Base-by-base conservation (phyloP, 345 rosid genomes). In the Citrus sp. region DNA sequence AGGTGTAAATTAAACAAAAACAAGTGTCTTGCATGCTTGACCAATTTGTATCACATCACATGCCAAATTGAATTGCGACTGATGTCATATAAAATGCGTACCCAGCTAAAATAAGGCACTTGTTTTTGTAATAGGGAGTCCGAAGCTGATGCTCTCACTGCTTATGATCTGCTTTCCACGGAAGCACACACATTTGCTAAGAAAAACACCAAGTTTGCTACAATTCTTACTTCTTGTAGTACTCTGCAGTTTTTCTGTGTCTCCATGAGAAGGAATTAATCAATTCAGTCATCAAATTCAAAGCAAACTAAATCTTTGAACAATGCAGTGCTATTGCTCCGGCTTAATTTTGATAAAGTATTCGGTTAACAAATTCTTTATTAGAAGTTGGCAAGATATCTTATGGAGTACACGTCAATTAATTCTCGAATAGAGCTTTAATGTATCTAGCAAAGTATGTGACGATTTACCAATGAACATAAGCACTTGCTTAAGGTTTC, bases 71-170 rank as follows among this genome's bases (percentile, higher is more conserved):
- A 62, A 62, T 28, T 62, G 32, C 14, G 66, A 28, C 28, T 1
- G 8, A 27, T 62, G 9, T 2, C 66, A 14, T 13, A 12, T 8
- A 25, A 27, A 13, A 27, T 62, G 35, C 66, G 5, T 4, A 10
- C 19, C 4, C 19, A 92, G 88, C 3, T 97, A 93, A 27, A 94
- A 92, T 67, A 92, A 81, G 65, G 92, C 93, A 84, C 42, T 38
- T 2, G 42, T 9, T 38, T 38, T 38, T 92, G 88, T 78, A 87
- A 34, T 10, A 85, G 75, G 24, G 88, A 85, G 71, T 84, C 90
- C 40, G 82, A 51, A 56, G 97, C 90, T 7, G 90, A 87, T 42
- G 88, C 88, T 14, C 82, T 86, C 12, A 86, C 86, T 38, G 87
- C 90, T 82, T 79, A 64, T 14, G 92, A 93, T 78, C 86, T 85